phyloP scores from a whole-genome alignment of 352 stramenopile genomes.

The Phytopythium oedochilum region DNA sequence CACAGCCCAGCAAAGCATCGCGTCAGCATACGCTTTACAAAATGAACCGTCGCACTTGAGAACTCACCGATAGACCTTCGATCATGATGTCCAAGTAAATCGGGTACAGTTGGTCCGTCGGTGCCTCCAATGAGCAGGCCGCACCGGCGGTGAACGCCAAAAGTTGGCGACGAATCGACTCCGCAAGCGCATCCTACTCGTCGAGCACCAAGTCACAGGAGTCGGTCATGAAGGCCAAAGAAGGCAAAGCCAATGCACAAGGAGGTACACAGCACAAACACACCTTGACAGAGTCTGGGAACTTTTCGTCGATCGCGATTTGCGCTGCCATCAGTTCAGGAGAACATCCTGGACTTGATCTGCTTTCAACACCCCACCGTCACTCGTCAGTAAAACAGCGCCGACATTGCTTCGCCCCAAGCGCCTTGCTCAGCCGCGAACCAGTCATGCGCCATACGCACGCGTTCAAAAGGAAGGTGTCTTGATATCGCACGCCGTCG shows the following conservation, averaged over 20 bases:
- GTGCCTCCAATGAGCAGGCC: slow-evolving; percentile 3
- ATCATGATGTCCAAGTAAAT: slow-evolving; percentile 75
- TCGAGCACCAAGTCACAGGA: neutral
- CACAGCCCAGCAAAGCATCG: neutral
- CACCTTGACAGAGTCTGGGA: slow-evolving; percentile 42
- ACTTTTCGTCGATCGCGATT: slow-evolving; percentile 59
- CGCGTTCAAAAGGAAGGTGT: slow-evolving; percentile 68
- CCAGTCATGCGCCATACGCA: slow-evolving; percentile 12
- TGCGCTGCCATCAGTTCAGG: slow-evolving; percentile 50
- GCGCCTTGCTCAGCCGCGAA: neutral
- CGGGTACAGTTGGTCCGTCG: slow-evolving; percentile 36
- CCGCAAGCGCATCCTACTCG: slow-evolving; percentile 47
- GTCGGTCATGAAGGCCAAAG: neutral
- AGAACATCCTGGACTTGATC: slow-evolving; percentile 20
- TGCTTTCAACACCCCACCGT: slow-evolving; percentile 4
- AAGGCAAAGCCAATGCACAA: no score
- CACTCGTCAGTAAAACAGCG: neutral
- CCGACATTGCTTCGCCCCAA: neutral
- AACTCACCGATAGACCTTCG: slow-evolving; percentile 50
- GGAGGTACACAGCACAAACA: neutral
- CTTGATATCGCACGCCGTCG: slow-evolving; percentile 68
- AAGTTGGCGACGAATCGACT: slow-evolving; percentile 70
- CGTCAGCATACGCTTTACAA: neutral
- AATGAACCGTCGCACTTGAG: neutral
- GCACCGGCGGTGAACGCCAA: slow-evolving; percentile 51